These are phyloP conservation scores for Apium graveolens DNA, from an alignment of 129 eudicot species.

Conservation along the genomic window DNA sequence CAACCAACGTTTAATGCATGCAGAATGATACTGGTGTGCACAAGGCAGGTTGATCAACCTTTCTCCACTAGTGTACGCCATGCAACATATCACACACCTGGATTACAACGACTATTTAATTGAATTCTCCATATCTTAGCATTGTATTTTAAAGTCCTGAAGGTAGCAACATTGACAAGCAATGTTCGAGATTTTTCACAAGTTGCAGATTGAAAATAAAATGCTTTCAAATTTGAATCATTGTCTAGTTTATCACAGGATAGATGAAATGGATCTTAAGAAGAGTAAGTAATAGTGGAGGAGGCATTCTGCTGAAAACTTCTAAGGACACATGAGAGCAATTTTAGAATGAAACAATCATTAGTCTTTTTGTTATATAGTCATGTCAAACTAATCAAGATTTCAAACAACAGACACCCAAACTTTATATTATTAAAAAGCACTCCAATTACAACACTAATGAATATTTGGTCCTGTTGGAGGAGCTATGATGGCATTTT, in stretches of 20 bases:
- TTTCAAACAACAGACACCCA: not conserved
- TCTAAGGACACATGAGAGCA: not conserved
- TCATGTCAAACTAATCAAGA: not conserved
- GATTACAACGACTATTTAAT: not conserved
- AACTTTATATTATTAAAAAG: not conserved
- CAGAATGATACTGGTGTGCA: conserved; percentile 53
- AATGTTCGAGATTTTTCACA: not conserved
- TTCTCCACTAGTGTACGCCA: conserved; percentile 37
- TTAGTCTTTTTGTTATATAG: not conserved
- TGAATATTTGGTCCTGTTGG: not conserved
- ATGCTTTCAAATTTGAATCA: not conserved
- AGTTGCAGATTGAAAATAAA: not conserved
- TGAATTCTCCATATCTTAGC: not conserved
- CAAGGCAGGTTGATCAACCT: conserved; percentile 67
- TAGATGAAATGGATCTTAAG: not conserved
- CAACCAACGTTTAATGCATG: conserved; percentile 67
- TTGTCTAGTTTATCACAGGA: not conserved
- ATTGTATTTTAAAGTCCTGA: not conserved
- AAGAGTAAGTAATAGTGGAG: not conserved
- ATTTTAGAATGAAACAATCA: not conserved
- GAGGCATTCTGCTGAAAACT: not conserved
- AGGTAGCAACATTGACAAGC: not conserved
- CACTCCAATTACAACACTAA: not conserved
- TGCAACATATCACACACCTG: conserved; percentile 72
- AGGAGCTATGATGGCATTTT: not conserved